phyloP scores from a whole-genome alignment of 768 basidiomycete species.

The Postia placenta region DNA sequence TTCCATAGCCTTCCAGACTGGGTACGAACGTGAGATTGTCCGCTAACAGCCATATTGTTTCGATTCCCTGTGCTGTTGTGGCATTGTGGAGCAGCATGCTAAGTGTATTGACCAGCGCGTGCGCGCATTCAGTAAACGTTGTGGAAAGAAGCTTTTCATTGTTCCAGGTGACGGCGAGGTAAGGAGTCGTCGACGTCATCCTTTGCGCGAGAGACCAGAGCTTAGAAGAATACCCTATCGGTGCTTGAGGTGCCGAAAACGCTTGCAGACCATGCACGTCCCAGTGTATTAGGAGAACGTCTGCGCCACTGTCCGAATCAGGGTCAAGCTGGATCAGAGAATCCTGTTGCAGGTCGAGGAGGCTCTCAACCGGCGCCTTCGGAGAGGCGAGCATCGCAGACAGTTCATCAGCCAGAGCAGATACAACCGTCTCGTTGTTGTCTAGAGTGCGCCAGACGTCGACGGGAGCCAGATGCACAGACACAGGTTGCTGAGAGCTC shows the following conservation, averaged over 20 bases:
- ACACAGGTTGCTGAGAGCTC: conserved; percentile 5
- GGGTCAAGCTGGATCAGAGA: neutral
- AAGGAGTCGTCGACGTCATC: conserved; percentile 31
- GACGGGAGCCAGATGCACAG: conserved; percentile 8
- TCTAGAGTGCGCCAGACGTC: neutral
- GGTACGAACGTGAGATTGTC: conserved; percentile 39
- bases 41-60: conserved; percentile 49
- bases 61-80: conserved; percentile 23
- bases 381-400: neutral
- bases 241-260: conserved; percentile 24
- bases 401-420: neutral
- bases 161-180: conserved; percentile 51
- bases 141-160: conserved; percentile 43
- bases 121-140: conserved; percentile 41
- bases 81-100: conserved; percentile 15
- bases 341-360: neutral
- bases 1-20: neutral
- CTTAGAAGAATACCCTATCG: conserved; percentile 37
- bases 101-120: conserved; percentile 41
- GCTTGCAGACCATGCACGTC: conserved; percentile 40
- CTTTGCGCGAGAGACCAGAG: conserved; percentile 36
- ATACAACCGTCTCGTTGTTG: neutral
- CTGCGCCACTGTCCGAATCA: conserved; percentile 16
- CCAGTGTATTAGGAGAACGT: conserved; percentile 50
- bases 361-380: neutral